Conservation (phyloP, 495 filamentous ascomycete species). For the Penicillium turbatum region DNA sequence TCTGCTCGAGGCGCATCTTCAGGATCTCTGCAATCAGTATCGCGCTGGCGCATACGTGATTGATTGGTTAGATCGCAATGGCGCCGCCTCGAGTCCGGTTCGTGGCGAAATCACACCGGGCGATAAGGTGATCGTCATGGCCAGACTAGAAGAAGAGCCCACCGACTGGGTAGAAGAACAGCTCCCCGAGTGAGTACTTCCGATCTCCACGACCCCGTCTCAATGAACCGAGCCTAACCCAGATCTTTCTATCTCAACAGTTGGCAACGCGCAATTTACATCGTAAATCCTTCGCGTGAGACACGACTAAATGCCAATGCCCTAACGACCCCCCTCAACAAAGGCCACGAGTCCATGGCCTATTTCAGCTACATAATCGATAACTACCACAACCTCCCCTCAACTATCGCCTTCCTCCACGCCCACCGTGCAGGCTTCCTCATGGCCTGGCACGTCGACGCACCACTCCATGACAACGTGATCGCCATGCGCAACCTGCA, state of each 20-base stretch:
- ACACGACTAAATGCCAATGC: conserved; percentile 38
- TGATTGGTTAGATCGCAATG: conserved; percentile 29
- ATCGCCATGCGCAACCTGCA: conserved; percentile 49
- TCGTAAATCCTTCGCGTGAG: conserved; percentile 55
- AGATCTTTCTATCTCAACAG: conserved; percentile 18
- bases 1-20: conserved; percentile 34
- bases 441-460: conserved; percentile 64
- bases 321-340: conserved; percentile 50
- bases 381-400: conserved; percentile 62
- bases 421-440: conserved; percentile 48
- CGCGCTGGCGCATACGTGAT: conserved; percentile 41
- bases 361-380: conserved; percentile 73
- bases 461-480: conserved; percentile 49
- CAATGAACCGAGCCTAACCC: background rate
- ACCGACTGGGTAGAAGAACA: conserved; percentile 58
- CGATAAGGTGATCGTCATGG: conserved; percentile 55
- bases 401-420: conserved; percentile 66
- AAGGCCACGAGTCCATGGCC: conserved; percentile 72
- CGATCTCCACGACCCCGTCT: background rate
- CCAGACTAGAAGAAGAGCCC: conserved; percentile 52
- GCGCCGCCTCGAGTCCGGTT: conserved; percentile 4
- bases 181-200: conserved; percentile 42
- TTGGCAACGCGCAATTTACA: conserved; percentile 59
- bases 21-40: conserved; percentile 44
- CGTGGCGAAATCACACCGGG: conserved; percentile 13